phyloP scores from a whole-genome alignment of 371 early-diverging fungal genomes.

The Coemansia sp. region DNA sequence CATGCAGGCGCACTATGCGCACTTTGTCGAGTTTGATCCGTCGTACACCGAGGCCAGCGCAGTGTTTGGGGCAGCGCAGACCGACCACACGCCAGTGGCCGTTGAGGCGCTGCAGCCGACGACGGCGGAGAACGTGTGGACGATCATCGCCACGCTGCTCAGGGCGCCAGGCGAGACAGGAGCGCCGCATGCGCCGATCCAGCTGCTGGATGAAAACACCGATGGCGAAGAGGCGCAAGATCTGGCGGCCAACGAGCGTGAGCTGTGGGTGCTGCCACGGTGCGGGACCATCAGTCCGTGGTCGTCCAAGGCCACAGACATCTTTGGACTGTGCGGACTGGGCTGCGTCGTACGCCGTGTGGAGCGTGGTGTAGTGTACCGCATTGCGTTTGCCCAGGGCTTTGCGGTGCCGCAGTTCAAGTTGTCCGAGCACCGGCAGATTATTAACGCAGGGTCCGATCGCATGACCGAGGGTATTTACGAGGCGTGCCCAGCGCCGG shows the following conservation, averaged over 20 bases:
- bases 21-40: conserved; percentile 36
- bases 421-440: conserved; percentile 47
- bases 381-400: conserved; percentile 43
- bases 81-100: conserved; percentile 29
- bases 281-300: conserved; percentile 97
- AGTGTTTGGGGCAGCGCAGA: conserved; percentile 15
- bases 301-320: conserved; percentile 98
- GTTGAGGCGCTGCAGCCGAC: neutral
- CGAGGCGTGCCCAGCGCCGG: conserved; percentile 61
- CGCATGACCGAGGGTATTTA: conserved; percentile 89
- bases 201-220: conserved; percentile 18
- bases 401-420: conserved; percentile 5
- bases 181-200: conserved; percentile 27
- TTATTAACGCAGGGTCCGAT: conserved; percentile 74
- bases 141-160: conserved; percentile 42
- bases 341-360: conserved; percentile 68
- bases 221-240: conserved; percentile 4
- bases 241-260: conserved; percentile 10
- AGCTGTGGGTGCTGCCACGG: conserved; percentile 72
- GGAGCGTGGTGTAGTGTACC: conserved; percentile 83
- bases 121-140: conserved; percentile 25
- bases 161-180: conserved; percentile 37
- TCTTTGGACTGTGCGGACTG: conserved; percentile 85
- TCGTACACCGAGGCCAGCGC: neutral
- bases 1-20: conserved; percentile 37